Conservation (phyloP, 495 filamentous ascomycete genomes). For the Penicillium cataractarum region DNA sequence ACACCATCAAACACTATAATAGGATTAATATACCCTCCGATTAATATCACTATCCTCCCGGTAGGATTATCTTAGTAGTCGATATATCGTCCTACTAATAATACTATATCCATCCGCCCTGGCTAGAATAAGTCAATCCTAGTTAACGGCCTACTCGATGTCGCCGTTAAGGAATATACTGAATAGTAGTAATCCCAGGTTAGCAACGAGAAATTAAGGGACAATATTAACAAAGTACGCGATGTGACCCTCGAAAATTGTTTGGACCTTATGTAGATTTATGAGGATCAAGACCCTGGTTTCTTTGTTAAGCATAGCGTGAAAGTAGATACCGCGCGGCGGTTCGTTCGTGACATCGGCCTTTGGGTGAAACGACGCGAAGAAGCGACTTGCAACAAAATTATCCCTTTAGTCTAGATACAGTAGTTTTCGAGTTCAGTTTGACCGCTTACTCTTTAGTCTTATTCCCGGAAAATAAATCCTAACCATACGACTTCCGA, state of each 20-base stretch:
- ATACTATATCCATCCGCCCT: background rate
- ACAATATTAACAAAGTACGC: slow-evolving; percentile 23
- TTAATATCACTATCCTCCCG: slow-evolving; percentile 1
- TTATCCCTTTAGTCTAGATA: background rate
- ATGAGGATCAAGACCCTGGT: slow-evolving; percentile 26
- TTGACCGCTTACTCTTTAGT: too few species aligned
- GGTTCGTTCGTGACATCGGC: slow-evolving; percentile 9
- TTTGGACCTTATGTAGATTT: slow-evolving; percentile 29
- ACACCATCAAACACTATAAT: too few species aligned
- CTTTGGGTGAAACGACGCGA: slow-evolving; percentile 6
- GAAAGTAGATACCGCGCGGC: slow-evolving; percentile 26
- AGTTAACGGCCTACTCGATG: slow-evolving; percentile 6
- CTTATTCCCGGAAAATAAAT: too few species aligned
- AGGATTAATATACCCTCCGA: slow-evolving; percentile 17
- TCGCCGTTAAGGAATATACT: slow-evolving; percentile 27
- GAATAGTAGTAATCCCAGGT: slow-evolving; percentile 22
- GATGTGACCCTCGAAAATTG: slow-evolving; percentile 25
- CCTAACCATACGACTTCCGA: too few species aligned
- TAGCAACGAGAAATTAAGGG: too few species aligned
- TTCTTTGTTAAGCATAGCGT: slow-evolving; percentile 31
- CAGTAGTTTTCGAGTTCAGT: too few species aligned
- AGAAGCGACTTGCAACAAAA: background rate
- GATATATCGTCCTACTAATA: slow-evolving; percentile 1
- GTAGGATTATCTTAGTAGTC: background rate
- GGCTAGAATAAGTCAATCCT: background rate